phyloP scores from a whole-genome alignment of 2,329 filamentous ascomycete species.

The Epichloe baconii region DNA sequence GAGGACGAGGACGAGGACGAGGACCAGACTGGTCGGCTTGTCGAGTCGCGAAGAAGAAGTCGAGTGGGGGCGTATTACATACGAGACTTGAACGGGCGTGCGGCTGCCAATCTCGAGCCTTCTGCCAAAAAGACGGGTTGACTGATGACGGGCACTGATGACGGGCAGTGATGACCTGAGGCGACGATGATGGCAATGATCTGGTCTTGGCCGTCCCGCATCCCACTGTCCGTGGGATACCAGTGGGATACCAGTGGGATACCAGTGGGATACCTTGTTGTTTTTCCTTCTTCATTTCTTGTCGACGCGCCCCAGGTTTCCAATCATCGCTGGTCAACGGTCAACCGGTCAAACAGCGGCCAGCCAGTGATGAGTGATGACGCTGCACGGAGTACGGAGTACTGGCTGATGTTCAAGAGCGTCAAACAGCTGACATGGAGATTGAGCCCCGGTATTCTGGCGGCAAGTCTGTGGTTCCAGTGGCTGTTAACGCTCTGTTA shows the following conservation, averaged over 20 bases:
- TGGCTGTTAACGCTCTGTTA: not conserved
- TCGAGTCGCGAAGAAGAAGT: not conserved
- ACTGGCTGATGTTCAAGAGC: too few relatives aligned
- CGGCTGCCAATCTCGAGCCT: conserved; percentile 1
- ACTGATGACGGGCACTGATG: not conserved
- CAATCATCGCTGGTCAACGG: not conserved
- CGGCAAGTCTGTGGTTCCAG: not conserved
- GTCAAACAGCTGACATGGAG: not conserved
- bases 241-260: too few relatives aligned
- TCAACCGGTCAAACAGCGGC: not conserved
- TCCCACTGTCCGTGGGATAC: not conserved
- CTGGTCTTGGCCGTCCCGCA: too few relatives aligned
- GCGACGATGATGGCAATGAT: not conserved
- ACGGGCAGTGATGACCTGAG: not conserved
- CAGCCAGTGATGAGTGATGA: not conserved
- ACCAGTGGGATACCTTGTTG: too few relatives aligned
- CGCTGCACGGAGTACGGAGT: not conserved
- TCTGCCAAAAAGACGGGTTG: not conserved
- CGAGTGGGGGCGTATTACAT: not conserved
- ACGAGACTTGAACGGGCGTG: conserved; percentile 1
- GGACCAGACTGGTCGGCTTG: too few relatives aligned
- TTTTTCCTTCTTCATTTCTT: too few relatives aligned
- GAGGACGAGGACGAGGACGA: too few relatives aligned
- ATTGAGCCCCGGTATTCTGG: not conserved
- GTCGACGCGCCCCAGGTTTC: not conserved